phyloP scores from a whole-genome alignment of 345 rosid species.

The Gossypium rotundifolium region DNA sequence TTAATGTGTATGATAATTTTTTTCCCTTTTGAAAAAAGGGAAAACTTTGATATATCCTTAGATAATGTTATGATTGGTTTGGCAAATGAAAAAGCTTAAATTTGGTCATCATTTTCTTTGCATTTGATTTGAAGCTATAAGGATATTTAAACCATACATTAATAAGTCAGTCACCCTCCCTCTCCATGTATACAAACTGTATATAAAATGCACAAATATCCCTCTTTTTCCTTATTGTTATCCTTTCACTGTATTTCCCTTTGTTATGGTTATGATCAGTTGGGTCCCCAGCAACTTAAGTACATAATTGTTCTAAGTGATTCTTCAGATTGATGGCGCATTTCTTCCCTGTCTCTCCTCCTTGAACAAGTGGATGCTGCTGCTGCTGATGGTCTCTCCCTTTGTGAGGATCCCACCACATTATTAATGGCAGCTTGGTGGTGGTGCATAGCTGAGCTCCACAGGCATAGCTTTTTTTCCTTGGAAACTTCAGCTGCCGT shows the following conservation, averaged over 20 bases:
- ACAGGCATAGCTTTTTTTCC: not conserved
- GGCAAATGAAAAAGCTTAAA: no score
- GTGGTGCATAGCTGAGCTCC: constrained; percentile 2
- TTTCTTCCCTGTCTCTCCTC: constrained; percentile 9
- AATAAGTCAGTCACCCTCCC: no score
- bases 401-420: not conserved
- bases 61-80: no score
- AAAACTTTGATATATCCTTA: no score
- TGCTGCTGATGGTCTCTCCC: not conserved
- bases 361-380: not conserved
- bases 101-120: no score
- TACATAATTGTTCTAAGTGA: constrained; percentile 32
- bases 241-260: not conserved
- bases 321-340: constrained; percentile 32
- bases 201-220: no score
- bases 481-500: constrained; percentile 15
- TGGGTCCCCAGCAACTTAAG: constrained; percentile 20
- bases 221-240: no score
- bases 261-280: not conserved
- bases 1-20: no score
- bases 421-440: constrained; percentile 8
- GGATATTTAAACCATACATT: no score
- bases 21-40: no score
- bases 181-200: no score
- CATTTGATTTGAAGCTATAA: no score